Percentiles rank a stretch among this genome's conserved stretches.
Evolutionary conservation across 768 basidiomycete genomes (phyloP).

Genomic region (Lactifluus echinatus): DNA sequence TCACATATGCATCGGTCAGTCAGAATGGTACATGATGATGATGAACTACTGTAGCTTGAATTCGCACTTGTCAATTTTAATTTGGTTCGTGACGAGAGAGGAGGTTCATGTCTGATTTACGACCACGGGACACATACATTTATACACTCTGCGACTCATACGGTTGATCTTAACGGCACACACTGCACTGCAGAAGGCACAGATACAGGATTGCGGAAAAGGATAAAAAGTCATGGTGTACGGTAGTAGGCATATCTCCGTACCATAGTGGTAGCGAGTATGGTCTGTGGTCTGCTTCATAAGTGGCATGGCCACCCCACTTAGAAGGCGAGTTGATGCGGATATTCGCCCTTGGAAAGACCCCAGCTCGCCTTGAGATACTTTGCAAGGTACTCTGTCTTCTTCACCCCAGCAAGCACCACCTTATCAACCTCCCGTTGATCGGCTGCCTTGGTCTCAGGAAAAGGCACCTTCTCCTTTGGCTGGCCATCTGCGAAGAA

Average conservation of each 20-base stretch:
- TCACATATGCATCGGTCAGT: too few relatives aligned
- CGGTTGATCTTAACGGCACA: too few relatives aligned
- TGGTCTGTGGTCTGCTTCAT: slow-evolving; percentile 17
- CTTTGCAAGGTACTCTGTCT: slow-evolving; percentile 82
- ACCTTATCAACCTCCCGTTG: slow-evolving; percentile 84
- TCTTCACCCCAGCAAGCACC: slow-evolving; percentile 78
- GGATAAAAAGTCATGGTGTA: slow-evolving; percentile 15
- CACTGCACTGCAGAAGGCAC: background rate
- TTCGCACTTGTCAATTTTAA: too few relatives aligned
- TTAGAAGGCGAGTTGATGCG: slow-evolving; percentile 90
- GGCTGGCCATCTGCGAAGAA: slow-evolving; percentile 95
- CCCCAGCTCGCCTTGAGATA: slow-evolving; percentile 92
- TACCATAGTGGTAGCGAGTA: slow-evolving; percentile 14
- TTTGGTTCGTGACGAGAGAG: too few relatives aligned
- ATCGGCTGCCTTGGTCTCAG: slow-evolving; percentile 79
- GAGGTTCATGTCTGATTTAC: too few relatives aligned
- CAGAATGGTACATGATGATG: too few relatives aligned
- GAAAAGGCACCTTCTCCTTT: slow-evolving; percentile 79
- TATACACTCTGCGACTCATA: too few relatives aligned
- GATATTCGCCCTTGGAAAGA: slow-evolving; percentile 93
- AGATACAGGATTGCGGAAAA: slow-evolving; percentile 16
- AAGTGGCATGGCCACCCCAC: slow-evolving; percentile 13
- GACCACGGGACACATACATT: too few relatives aligned
- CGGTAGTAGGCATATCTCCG: slow-evolving; percentile 19
- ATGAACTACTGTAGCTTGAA: too few relatives aligned